Percentiles rank a stretch among this genome's conserved stretches.
Conservation (phyloP, 2,329 filamentous ascomycete species). For the Fusarium setosum region DNA sequence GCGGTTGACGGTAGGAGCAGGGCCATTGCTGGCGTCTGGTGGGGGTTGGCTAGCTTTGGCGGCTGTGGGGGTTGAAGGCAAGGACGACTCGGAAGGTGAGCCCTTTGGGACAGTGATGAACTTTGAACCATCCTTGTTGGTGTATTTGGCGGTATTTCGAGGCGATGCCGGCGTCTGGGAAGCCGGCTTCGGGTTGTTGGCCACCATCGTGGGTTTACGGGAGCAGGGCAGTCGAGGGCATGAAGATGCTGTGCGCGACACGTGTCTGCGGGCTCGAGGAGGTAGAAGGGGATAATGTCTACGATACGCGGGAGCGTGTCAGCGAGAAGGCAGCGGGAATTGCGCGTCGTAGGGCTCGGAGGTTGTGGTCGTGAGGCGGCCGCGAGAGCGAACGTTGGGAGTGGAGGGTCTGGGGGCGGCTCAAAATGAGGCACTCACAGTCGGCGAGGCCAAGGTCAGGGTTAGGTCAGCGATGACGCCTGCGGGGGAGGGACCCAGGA, state of each 20-base stretch:
- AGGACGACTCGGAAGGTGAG: slow-evolving; percentile 63
- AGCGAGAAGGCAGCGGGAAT: slow-evolving; percentile 30
- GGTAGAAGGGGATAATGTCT: slow-evolving; percentile 24
- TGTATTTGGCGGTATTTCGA: slow-evolving; percentile 69
- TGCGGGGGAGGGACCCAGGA: slow-evolving; percentile 42
- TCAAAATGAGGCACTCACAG: slow-evolving; percentile 52
- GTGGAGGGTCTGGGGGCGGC: slow-evolving; percentile 44
- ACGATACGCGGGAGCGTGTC: slow-evolving; percentile 33
- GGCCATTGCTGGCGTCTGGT: slow-evolving; percentile 43
- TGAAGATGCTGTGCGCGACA: slow-evolving; percentile 50
- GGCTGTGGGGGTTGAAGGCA: slow-evolving; percentile 62
- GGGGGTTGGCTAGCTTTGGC: slow-evolving; percentile 50
- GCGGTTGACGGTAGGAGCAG: slow-evolving; percentile 75
- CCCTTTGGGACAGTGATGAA: slow-evolving; percentile 74
- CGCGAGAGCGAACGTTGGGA: slow-evolving; percentile 38
- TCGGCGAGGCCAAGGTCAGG: slow-evolving; percentile 46
- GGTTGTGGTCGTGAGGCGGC: slow-evolving; percentile 31
- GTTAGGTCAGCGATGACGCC: slow-evolving; percentile 55
- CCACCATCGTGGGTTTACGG: slow-evolving; percentile 59
- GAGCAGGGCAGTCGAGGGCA: slow-evolving; percentile 50
- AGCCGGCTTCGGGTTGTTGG: slow-evolving; percentile 64
- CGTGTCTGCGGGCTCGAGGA: slow-evolving; percentile 41
- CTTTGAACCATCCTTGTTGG: slow-evolving; percentile 76
- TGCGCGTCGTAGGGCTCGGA: slow-evolving; percentile 34
- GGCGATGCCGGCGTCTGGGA: slow-evolving; percentile 63